A percentile compares a stretch with the other conserved stretches of the same genome.
Evolutionary conservation across 2,329 filamentous ascomycete genomes (phyloP).

Genomic region (Boeremia exigua): DNA sequence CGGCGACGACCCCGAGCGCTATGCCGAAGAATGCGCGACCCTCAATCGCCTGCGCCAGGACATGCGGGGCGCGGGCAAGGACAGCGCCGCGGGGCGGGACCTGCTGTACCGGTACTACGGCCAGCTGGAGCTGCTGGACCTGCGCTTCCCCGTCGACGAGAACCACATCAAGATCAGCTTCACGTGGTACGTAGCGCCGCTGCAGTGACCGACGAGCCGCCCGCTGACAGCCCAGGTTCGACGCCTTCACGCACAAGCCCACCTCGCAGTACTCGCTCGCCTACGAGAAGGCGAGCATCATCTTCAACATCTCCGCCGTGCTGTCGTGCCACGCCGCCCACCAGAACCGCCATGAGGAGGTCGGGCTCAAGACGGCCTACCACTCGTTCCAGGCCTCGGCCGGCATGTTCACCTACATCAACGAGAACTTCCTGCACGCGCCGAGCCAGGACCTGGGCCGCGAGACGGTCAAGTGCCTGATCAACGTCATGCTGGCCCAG

Average conservation of each 20-base stretch:
- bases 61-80: slow-evolving; percentile 95
- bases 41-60: slow-evolving; percentile 96
- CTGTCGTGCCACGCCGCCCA: slow-evolving; percentile 93
- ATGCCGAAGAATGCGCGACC: slow-evolving; percentile 92
- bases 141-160: slow-evolving; percentile 96
- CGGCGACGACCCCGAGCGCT: slow-evolving; percentile 94
- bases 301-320: slow-evolving; percentile 98
- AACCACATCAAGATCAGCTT: slow-evolving; percentile 99
- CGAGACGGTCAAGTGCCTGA: slow-evolving; percentile 94
- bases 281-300: slow-evolving; percentile 98
- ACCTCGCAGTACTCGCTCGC: slow-evolving; percentile 96
- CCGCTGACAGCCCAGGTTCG: slow-evolving; percentile 72
- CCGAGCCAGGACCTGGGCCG: slow-evolving; percentile 94
- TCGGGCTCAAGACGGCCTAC: slow-evolving; percentile 93
- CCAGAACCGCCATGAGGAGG: slow-evolving; percentile 90
- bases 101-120: slow-evolving; percentile 97
- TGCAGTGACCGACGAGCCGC: no score
- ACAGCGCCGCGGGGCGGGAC: slow-evolving; percentile 91
- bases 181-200: slow-evolving; percentile 73
- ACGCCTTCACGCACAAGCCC: slow-evolving; percentile 99
- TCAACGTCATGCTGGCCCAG: slow-evolving; percentile 91
- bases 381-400: slow-evolving; percentile 98
- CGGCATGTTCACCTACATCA: slow-evolving; percentile 99
- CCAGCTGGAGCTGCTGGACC: slow-evolving; percentile 90
- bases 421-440: slow-evolving; percentile 98